These are phyloP conservation scores for Halophytophthora polymorphica DNA, from an alignment of 352 stramenopile species.

Conservation along the genomic window DNA sequence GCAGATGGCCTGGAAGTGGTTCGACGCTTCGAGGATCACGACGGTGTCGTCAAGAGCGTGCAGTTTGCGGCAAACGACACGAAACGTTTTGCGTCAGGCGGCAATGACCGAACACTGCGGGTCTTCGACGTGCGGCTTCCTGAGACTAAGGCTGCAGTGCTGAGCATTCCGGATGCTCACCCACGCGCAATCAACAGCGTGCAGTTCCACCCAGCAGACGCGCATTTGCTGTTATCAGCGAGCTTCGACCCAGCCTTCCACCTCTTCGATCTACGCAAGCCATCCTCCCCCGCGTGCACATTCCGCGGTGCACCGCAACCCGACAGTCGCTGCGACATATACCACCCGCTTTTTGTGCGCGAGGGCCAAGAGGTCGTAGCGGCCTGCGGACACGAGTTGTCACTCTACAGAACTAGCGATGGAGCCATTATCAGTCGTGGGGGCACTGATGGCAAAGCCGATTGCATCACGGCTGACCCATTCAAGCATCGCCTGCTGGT, in stretches of 20 bases:
- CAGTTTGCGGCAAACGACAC: conserved; percentile 22
- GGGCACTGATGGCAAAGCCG: conserved; percentile 22
- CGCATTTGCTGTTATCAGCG: conserved; percentile 41
- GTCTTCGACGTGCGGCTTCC: conserved; percentile 31
- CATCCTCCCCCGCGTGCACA: conserved; percentile 28
- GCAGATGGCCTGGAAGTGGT: conserved; percentile 11
- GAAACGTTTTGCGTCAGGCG: conserved; percentile 36
- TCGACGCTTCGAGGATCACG: conserved; percentile 35
- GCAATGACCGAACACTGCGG: conserved; percentile 41
- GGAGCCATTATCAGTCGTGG: conserved; percentile 35
- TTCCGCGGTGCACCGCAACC: conserved; percentile 22
- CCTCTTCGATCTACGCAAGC: conserved; percentile 43
- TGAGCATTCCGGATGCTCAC: conserved; percentile 29
- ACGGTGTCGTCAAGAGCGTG: conserved; percentile 49
- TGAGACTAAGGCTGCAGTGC: conserved; percentile 1
- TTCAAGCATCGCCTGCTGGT: conserved; percentile 35
- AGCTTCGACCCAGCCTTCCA: conserved; percentile 48
- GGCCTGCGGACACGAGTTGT: conserved; percentile 31
- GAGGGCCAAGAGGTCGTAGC: conserved; percentile 26
- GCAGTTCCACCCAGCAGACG: conserved; percentile 43
- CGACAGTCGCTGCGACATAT: conserved; percentile 32
- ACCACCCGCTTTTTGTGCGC: conserved; percentile 46
- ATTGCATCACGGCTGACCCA: conserved; percentile 33
- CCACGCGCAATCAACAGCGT: conserved; percentile 52
- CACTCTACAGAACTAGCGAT: conserved; percentile 34